Evolutionary conservation across 2,329 filamentous ascomycete species (phyloP).

Genomic region (Ceratocystis huliohia): DNA sequence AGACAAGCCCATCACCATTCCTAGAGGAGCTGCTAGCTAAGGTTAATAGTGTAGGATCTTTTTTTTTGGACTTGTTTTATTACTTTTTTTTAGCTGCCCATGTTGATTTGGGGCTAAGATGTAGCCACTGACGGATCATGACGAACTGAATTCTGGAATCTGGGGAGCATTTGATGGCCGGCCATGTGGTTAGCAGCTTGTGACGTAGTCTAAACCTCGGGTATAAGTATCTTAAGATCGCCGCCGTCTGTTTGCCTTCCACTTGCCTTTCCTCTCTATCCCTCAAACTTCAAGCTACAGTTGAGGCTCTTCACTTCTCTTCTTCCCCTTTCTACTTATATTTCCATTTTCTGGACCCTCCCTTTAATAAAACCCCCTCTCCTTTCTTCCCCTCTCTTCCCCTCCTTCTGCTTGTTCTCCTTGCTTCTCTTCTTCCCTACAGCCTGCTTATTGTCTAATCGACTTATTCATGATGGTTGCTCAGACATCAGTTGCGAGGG

Average conservation of each 20-base stretch:
- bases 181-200: not conserved
- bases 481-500: slow-evolving; percentile 9
- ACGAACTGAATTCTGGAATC: not conserved
- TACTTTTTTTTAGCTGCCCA: not conserved
- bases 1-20: not conserved
- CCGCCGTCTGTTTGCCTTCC: not conserved
- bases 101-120: not conserved
- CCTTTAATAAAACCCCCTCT: not conserved
- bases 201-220: not conserved
- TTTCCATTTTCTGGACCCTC: not conserved
- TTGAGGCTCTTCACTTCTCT: not conserved
- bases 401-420: not conserved
- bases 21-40: not conserved
- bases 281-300: too few species aligned
- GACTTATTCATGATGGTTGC: slow-evolving; percentile 12
- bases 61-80: not conserved
- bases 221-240: slow-evolving; percentile 1
- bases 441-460: not conserved
- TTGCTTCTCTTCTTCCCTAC: slow-evolving; percentile 2
- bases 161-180: not conserved
- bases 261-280: not conserved
- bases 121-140: not conserved
- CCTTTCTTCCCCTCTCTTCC: not conserved
- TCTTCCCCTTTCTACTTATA: not conserved
- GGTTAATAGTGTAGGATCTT: not conserved